Conservation (phyloP, 1,139 yeast genomes). For the Candida mesenterica region DNA sequence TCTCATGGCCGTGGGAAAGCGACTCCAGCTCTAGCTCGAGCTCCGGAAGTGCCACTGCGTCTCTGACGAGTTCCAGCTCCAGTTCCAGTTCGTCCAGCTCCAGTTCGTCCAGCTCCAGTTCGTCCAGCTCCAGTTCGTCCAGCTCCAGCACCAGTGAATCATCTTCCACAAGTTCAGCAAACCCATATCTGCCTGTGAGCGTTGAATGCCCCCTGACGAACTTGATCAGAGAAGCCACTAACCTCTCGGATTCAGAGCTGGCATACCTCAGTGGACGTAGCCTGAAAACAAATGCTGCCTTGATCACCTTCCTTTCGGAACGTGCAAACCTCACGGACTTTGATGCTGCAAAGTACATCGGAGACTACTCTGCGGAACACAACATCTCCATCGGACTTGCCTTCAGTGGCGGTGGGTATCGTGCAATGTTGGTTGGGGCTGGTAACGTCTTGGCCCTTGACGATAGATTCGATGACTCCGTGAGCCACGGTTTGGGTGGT, state of each 20-base stretch:
- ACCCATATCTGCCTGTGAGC: constrained; percentile 28
- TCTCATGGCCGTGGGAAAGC: constrained; percentile 8
- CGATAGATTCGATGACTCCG: constrained; percentile 26
- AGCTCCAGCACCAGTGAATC: background rate
- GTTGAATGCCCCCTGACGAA: constrained; percentile 25
- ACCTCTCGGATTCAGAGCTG: constrained; percentile 26
- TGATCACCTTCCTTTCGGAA: constrained; percentile 30
- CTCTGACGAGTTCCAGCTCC: constrained; percentile 6
- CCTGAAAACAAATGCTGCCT: constrained; percentile 30
- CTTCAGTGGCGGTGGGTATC: constrained; percentile 47
- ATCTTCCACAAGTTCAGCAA: constrained; percentile 9
- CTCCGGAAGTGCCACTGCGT: constrained; percentile 4
- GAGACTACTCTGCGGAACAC: constrained; percentile 22
- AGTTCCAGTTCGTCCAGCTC: constrained; percentile 1
- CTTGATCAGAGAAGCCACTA: constrained; percentile 26
- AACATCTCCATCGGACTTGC: constrained; percentile 44
- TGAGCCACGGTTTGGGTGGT: constrained; percentile 36
- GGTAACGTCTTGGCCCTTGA: constrained; percentile 42
- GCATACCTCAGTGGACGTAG: constrained; percentile 29
- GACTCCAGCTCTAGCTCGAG: constrained; percentile 2
- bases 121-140: background rate
- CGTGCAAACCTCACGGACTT: constrained; percentile 35
- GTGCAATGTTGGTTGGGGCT: constrained; percentile 47
- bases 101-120: constrained; percentile 1
- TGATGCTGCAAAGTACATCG: constrained; percentile 31